These are phyloP conservation scores for Helenozyma baotianmanensis DNA, from an alignment of 805 yeast species.

Conservation along the genomic window DNA sequence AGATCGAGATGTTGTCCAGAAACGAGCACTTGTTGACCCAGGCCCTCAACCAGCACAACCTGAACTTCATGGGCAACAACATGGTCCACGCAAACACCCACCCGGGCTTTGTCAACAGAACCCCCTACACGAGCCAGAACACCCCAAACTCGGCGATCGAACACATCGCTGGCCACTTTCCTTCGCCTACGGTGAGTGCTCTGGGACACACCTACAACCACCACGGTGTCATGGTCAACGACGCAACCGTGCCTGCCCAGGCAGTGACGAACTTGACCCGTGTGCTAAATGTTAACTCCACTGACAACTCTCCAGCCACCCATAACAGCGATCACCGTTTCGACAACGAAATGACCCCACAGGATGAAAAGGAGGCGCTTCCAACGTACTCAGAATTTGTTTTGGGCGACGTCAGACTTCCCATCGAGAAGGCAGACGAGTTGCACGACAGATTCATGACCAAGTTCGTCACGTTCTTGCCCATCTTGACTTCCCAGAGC, in stretches of 20 bases:
- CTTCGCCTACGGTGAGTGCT: constrained; percentile 3
- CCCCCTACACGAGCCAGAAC: constrained; percentile 4
- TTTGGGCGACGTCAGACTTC: constrained; percentile 69
- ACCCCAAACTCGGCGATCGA: constrained; percentile 13
- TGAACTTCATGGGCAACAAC: constrained; percentile 19
- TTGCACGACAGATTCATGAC: constrained; percentile 66
- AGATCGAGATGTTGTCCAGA: constrained; percentile 58
- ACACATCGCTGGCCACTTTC: constrained; percentile 12
- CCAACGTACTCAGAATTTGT: constrained; percentile 54
- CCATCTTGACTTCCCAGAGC: constrained; percentile 65
- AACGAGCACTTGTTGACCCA: constrained; percentile 67
- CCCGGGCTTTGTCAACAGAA: constrained; percentile 5
- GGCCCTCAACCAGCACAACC: constrained; percentile 47
- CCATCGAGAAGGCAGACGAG: constrained; percentile 63
- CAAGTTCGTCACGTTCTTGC: constrained; percentile 70
- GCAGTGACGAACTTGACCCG: constrained; percentile 16
- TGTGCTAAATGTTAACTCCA: constrained; percentile 19
- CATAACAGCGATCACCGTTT: constrained; percentile 7
- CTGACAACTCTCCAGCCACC: constrained; percentile 29
- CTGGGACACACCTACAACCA: background rate
- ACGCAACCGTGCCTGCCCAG: constrained; percentile 8
- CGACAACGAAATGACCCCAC: constrained; percentile 4
- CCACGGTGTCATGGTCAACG: constrained; percentile 6
- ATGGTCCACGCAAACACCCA: constrained; percentile 4
- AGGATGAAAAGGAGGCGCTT: constrained; percentile 7